A percentile compares a stretch with the other conserved stretches of the same genome.
Evolutionary conservation across 805 yeast species (phyloP).

Genomic region (Saccharomycopsis malanga): DNA sequence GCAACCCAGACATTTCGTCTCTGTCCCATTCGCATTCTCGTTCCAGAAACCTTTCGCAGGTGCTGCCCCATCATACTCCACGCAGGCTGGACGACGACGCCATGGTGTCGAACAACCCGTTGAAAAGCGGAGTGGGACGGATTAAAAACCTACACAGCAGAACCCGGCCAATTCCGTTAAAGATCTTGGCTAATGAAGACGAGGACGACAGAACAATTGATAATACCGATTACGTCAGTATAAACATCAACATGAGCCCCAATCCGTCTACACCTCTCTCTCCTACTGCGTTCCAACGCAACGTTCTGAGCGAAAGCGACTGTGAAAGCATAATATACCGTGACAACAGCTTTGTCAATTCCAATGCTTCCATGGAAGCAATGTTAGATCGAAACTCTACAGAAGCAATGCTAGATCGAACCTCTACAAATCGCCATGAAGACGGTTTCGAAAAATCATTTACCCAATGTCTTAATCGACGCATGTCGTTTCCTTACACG

Average conservation of each 20-base stretch:
- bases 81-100: background rate
- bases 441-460: constrained; percentile 22
- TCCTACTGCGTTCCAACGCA: background rate
- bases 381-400: constrained; percentile 9
- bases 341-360: background rate
- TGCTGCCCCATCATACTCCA: constrained; percentile 1
- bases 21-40: background rate
- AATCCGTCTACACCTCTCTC: background rate
- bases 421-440: background rate
- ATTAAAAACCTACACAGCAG: constrained; percentile 22
- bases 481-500: constrained; percentile 36
- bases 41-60: no score
- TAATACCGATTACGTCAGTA: constrained; percentile 1
- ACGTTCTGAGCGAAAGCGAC: no score
- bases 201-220: constrained; percentile 7
- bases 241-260: background rate
- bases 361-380: constrained; percentile 14
- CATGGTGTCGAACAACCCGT: constrained; percentile 1
- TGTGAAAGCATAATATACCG: no score
- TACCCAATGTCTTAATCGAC: constrained; percentile 26
- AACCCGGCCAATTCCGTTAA: constrained; percentile 10
- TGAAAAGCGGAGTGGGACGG: constrained; percentile 26
- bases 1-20: background rate
- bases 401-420: no score
- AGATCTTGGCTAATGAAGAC: constrained; percentile 11